Conservation (phyloP, 1,284 basidiomycete species). For the Microbotryomycetes sp. region DNA sequence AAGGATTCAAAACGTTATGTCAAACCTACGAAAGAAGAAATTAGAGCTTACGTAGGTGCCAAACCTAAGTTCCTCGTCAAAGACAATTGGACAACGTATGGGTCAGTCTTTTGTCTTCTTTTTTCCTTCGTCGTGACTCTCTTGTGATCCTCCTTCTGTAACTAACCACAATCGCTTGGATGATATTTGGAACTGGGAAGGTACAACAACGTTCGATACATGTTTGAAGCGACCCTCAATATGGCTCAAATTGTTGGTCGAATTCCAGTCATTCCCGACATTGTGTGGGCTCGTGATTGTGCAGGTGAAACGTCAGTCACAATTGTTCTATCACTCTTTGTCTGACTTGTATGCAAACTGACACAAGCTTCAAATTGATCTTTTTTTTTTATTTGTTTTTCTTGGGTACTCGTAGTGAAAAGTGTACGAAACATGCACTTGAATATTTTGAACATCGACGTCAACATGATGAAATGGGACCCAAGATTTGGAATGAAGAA, state of each 20-base stretch:
- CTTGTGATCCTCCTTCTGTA: neutral
- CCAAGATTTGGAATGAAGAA: slow-evolving; percentile 13
- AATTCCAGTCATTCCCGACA: slow-evolving; percentile 45
- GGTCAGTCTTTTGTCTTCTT: neutral
- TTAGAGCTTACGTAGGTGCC: neutral
- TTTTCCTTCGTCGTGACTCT: neutral
- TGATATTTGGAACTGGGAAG: neutral
- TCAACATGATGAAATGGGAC: slow-evolving; percentile 3
- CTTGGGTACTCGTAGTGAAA: slow-evolving; percentile 42
- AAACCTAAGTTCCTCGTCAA: slow-evolving; percentile 2
- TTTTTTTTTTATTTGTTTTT: slow-evolving; percentile 33
- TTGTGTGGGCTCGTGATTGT: slow-evolving; percentile 47
- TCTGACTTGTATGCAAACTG: neutral
- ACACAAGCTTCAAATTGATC: neutral
- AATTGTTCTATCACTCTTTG: neutral
- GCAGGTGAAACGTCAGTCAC: slow-evolving; percentile 41
- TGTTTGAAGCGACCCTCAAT: slow-evolving; percentile 45
- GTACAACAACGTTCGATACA: slow-evolving; percentile 37
- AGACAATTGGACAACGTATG: slow-evolving; percentile 8
- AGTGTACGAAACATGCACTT: slow-evolving; percentile 32
- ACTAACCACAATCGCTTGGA: neutral
- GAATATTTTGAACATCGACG: slow-evolving; percentile 7
- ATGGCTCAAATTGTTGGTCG: slow-evolving; percentile 45
- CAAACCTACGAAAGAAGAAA: neutral
- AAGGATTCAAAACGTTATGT: neutral